A percentile compares a stretch with the other conserved stretches of the same genome.
Conservation (phyloP, 345 rosid genomes). For the Salix viminalis region DNA sequence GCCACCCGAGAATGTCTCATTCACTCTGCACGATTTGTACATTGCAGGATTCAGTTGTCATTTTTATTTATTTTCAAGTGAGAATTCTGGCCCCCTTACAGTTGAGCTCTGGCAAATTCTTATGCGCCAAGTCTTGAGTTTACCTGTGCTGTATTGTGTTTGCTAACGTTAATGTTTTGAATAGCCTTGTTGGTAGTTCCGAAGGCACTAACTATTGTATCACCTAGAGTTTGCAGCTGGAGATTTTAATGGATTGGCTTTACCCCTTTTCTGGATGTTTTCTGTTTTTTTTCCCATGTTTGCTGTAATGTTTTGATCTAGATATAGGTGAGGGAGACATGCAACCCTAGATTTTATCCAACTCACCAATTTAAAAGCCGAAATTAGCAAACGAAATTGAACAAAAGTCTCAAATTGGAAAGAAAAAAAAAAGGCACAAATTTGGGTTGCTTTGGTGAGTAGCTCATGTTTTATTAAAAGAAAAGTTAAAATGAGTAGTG, state of each 20-base stretch:
- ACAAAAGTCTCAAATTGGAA: no score
- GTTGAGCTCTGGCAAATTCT: slow-evolving; percentile 11
- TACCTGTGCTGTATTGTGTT: slow-evolving; percentile 2
- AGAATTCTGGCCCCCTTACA: slow-evolving; percentile 6
- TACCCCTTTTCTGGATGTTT: no score
- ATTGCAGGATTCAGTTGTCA: slow-evolving; percentile 22
- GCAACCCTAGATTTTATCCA: no score
- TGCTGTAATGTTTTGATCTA: not conserved
- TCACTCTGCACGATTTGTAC: slow-evolving; percentile 26
- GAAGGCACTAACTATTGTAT: not conserved
- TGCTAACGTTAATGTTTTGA: not conserved
- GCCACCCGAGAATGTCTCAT: not conserved
- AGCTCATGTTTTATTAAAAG: no score
- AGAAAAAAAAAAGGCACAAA: no score
- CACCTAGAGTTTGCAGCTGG: not conserved
- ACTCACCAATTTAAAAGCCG: no score
- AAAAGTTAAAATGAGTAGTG: no score
- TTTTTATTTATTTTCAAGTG: slow-evolving; percentile 1
- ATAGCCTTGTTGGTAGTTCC: not conserved
- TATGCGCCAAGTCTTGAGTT: slow-evolving; percentile 9
- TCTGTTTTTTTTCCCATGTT: not conserved
- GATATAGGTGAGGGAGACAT: no score
- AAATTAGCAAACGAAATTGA: no score
- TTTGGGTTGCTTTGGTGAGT: no score
- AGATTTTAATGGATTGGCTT: not conserved